Base-by-base conservation (phyloP, 179 eudicot genomes). In the Monotropa hypopitys region DNA sequence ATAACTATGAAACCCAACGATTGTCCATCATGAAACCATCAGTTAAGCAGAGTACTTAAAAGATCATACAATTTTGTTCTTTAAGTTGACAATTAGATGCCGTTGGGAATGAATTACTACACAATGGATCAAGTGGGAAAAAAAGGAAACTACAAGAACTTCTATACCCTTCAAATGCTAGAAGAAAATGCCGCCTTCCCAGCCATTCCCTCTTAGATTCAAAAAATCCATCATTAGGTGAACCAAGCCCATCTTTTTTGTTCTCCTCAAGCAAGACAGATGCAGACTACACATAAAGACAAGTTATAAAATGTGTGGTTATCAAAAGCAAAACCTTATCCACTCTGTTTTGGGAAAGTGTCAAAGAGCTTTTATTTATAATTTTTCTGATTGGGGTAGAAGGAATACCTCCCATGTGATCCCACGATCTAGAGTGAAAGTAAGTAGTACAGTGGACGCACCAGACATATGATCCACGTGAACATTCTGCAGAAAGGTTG, bases 161-260 rank as follows among this genome's bases (percentile, higher is more conserved):
- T 63, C 18, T 84, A 81, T 88, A 96, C 99, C 93, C 89, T 87
- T 96, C 97, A 86, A 88, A 81, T 81, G 99, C 98, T 78, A 96
- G 84, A 76, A 94, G 87, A 77, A 87, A 93, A 78, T 96, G 99
- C 32, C 98, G 88, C 70, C 90, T 87, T 82, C 99, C 99, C 67
- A 93, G 76, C 99, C 99, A 96, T 85, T 96, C 98, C 81, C 99
- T 87, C 80, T 83, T 93, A 70, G 99, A 93, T 82, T 96, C 99
- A 67, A 93, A 96, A 70, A 96, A 96, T 56, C 96, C 99, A 80
- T 88, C 93, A 85, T 82, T 82, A 53, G 84, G 46, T 30, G 94
- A 88, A 45, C 90, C 94, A 83, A 85, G 84, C 38, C 78, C 91
- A 77, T 89, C 97, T 50, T 87, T 93, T 85, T 87, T 89, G 84